Evolutionary conservation across 2,329 filamentous ascomycete genomes (phyloP), one percentile per base, ranked within the genome.

Genomic region (Aspergillus quadricinctus): DNA sequence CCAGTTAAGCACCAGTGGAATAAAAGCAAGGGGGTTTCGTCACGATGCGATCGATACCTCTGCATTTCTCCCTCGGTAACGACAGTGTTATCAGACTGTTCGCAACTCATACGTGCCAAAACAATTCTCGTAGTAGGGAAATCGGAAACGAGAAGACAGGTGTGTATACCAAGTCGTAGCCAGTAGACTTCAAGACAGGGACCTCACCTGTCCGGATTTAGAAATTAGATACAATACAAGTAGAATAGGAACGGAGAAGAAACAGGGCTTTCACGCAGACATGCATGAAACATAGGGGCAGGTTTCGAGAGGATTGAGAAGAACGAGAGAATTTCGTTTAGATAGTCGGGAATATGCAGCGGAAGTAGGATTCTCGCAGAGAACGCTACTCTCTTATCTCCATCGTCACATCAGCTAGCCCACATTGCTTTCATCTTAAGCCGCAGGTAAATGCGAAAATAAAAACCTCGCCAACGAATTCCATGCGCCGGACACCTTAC

Each of bases 161-260:
- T 41, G 52, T 35, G 25, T 41, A 27, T 11, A 50, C 50, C 46
- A 51, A 55, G 50, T 55, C 31, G 46, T 54, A 57, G 51, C 57
- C 28, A 43, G 57, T 52, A 50, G 56, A 52, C 49, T 56, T 55
- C 53, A 46, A 53, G 35, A 19, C 49, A 49, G 54, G 31, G 31
- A 28, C 29, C 54, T 50, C 55, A 50, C 57, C 53, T 59, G 53
- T 50, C 56, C 58, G 51, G 48, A 25, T 49, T 46, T 53, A 60
- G 61, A 56, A 59, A 66, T 65, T 68, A 69, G 65, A 63, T 70
- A 69, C 69, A 70, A 64, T 70, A 70, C 66, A 68, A 14, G n/a
- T 23, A 46, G 21, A 58, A 63, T 63, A 49, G 57, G 59, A 63
- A 61, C 46, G 58, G 57, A 56, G 55, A 56, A 48, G 52, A 29